phyloP scores from a whole-genome alignment of 2,329 filamentous ascomycete genomes.

The Microsporum ferrugineum region DNA sequence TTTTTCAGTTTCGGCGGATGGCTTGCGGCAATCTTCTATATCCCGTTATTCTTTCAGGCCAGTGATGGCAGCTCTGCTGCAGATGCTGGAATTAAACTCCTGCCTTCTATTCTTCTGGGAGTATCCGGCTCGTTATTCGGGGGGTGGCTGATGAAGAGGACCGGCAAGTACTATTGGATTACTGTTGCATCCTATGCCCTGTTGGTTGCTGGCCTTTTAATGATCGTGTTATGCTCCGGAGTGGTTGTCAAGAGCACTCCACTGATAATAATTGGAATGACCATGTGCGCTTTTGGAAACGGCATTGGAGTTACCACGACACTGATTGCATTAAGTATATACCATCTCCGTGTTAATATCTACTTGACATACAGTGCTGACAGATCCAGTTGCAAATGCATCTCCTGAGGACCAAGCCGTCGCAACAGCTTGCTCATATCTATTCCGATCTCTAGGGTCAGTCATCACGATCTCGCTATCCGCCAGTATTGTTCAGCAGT shows the following conservation, averaged over 20 bases:
- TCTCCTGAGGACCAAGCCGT: slow-evolving; percentile 57
- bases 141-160: slow-evolving; percentile 57
- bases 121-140: slow-evolving; percentile 54
- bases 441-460: slow-evolving; percentile 62
- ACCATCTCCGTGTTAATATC: not conserved
- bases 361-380: slow-evolving; percentile 1
- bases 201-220: slow-evolving; percentile 44
- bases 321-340: slow-evolving; percentile 52
- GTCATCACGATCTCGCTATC: slow-evolving; percentile 57
- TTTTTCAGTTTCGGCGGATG: slow-evolving; percentile 57
- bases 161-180: slow-evolving; percentile 60
- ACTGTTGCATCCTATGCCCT: slow-evolving; percentile 48
- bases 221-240: slow-evolving; percentile 49
- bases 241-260: slow-evolving; percentile 38
- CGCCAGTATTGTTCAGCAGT: slow-evolving; percentile 60
- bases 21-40: slow-evolving; percentile 54
- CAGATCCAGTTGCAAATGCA: slow-evolving; percentile 51
- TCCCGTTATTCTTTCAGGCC: slow-evolving; percentile 70
- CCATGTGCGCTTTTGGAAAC: slow-evolving; percentile 43
- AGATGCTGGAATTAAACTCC: slow-evolving; percentile 51
- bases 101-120: slow-evolving; percentile 53
- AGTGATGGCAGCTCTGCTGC: slow-evolving; percentile 54
- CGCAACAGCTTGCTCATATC: slow-evolving; percentile 66
- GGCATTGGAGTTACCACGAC: slow-evolving; percentile 58
- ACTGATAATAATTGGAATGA: slow-evolving; percentile 48